Evolutionary conservation across 148 eudicot genomes (phyloP).

Genomic region (Rheum nobile): DNA sequence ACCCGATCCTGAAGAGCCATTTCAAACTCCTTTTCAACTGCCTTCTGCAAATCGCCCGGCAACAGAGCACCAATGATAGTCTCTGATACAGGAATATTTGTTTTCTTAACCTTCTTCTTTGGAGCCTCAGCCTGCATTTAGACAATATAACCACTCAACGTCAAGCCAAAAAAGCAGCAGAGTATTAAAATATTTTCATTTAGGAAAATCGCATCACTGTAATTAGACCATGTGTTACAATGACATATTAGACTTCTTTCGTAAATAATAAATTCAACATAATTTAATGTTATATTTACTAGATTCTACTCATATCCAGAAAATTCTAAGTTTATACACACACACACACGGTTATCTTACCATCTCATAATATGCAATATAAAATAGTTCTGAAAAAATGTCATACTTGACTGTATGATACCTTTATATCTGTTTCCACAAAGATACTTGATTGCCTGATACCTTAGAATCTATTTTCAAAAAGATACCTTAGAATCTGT

Average conservation of each 20-base stretch:
- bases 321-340: neutral
- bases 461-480: neutral
- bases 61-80: slow-evolving; percentile 53
- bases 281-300: neutral
- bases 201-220: neutral
- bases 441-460: neutral
- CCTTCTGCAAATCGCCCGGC: slow-evolving; percentile 55
- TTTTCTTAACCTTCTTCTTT: slow-evolving; percentile 81
- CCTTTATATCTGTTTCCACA: slow-evolving; percentile 53
- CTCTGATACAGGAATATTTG: slow-evolving; percentile 52
- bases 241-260: neutral
- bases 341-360: neutral
- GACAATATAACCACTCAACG: neutral
- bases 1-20: slow-evolving; percentile 92
- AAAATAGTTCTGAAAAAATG: neutral
- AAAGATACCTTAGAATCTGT: slow-evolving; percentile 64
- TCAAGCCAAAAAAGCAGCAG: neutral
- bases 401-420: neutral
- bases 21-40: slow-evolving; percentile 87
- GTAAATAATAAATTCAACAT: neutral
- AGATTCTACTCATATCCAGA: neutral
- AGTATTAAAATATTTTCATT: neutral
- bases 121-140: slow-evolving; percentile 49
- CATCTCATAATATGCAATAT: neutral
- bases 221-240: neutral